Percentiles rank a stretch among this genome's conserved stretches.
Evolutionary conservation across 2,329 filamentous ascomycete genomes (phyloP).

Genomic region (Elsinoe perseae): DNA sequence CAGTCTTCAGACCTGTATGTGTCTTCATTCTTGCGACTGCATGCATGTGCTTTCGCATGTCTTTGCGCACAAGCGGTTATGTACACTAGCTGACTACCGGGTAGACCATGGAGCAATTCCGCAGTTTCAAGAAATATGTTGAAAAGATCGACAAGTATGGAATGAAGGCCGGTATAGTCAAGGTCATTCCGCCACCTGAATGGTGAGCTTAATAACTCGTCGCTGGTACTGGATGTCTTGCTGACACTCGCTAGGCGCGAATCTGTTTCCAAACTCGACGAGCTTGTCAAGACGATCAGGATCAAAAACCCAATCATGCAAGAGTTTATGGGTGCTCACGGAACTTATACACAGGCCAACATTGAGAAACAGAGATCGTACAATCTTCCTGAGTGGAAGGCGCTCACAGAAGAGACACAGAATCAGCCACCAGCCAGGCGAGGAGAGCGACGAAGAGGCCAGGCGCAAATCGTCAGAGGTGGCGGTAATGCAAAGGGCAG

Average conservation of each 20-base stretch:
- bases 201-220: constrained; percentile 61
- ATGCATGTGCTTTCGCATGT: constrained; percentile 7
- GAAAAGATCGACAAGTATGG: constrained; percentile 85
- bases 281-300: constrained; percentile 81
- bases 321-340: constrained; percentile 92
- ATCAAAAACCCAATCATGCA: constrained; percentile 97
- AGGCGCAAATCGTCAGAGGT: constrained; percentile 40
- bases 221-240: neutral
- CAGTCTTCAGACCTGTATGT: constrained; percentile 81
- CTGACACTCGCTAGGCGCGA: constrained; percentile 48
- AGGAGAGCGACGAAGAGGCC: constrained; percentile 64
- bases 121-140: constrained; percentile 87
- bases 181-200: constrained; percentile 86
- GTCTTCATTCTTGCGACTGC: neutral
- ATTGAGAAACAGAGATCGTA: constrained; percentile 94
- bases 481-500: constrained; percentile 26
- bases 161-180: constrained; percentile 96
- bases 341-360: constrained; percentile 94
- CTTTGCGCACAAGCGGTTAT: constrained; percentile 2
- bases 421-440: constrained; percentile 89
- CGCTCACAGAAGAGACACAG: constrained; percentile 86
- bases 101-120: constrained; percentile 83
- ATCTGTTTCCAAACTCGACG: constrained; percentile 66
- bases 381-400: constrained; percentile 92
- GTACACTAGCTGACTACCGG: constrained; percentile 17